Percentiles rank a stretch among this genome's conserved stretches.
These are phyloP conservation scores for Gynostemma pentaphyllum DNA, from an alignment of 306 rosid genomes.

Conservation along the genomic window DNA sequence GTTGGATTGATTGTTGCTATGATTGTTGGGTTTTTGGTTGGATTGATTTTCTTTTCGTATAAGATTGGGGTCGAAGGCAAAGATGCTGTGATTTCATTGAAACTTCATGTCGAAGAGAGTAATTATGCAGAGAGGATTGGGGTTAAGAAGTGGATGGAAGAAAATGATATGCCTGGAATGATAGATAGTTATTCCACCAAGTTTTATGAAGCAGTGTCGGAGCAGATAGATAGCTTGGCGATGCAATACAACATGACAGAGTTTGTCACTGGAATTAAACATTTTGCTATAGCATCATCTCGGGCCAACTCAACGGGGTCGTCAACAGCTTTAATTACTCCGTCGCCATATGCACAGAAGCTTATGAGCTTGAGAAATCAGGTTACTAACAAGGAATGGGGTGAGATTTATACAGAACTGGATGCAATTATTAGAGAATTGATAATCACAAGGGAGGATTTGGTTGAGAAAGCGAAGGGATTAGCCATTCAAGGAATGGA, in stretches of 20 bases:
- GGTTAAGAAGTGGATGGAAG: slow-evolving; percentile 86
- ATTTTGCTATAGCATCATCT: slow-evolving; percentile 38
- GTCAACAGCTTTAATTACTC: slow-evolving; percentile 27
- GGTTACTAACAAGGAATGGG: slow-evolving; percentile 66
- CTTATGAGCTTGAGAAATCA: slow-evolving; percentile 57
- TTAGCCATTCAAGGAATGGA: slow-evolving; percentile 64
- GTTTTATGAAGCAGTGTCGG: slow-evolving; percentile 65
- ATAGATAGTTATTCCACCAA: slow-evolving; percentile 67
- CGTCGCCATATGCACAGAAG: slow-evolving; percentile 54
- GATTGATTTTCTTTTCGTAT: slow-evolving; percentile 67
- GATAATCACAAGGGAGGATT: slow-evolving; percentile 63
- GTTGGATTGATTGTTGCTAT: slow-evolving; percentile 64
- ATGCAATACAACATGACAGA: slow-evolving; percentile 82
- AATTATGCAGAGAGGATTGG: slow-evolving; percentile 85
- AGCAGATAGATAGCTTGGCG: slow-evolving; percentile 81
- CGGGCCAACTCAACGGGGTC: slow-evolving; percentile 34
- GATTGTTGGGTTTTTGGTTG: slow-evolving; percentile 69
- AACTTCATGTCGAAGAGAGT: slow-evolving; percentile 61
- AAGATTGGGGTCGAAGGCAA: slow-evolving; percentile 92
- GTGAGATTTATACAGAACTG: slow-evolving; percentile 47
- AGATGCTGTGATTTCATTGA: slow-evolving; percentile 79
- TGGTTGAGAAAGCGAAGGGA: slow-evolving; percentile 75
- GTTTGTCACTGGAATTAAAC: slow-evolving; percentile 72
- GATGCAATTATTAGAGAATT: slow-evolving; percentile 58
- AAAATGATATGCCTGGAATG: slow-evolving; percentile 81